A percentile compares a stretch with the other conserved stretches of the same genome.
These are phyloP conservation scores for Xanthoparmelia taractica DNA, from an alignment of 495 filamentous ascomycete species.

Conservation along the genomic window DNA sequence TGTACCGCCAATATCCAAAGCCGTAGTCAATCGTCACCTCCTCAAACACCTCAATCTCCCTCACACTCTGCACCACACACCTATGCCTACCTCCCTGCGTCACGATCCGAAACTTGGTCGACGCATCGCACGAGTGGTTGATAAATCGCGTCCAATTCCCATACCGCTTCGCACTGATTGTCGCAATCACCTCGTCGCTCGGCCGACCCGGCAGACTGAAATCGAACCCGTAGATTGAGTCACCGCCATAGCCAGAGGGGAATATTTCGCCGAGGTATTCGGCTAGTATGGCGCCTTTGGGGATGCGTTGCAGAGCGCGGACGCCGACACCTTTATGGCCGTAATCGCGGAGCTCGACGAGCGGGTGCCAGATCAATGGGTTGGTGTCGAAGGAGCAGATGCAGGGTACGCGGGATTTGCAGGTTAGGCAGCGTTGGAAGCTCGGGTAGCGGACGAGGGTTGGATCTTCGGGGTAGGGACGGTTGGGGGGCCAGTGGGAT, in stretches of 20 bases:
- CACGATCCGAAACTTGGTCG: slow-evolving; percentile 19
- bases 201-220: neutral
- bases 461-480: neutral
- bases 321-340: slow-evolving; percentile 31
- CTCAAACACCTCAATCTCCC: slow-evolving; percentile 32
- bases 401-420: neutral
- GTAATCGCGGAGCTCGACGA: slow-evolving; percentile 34
- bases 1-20: slow-evolving; percentile 25
- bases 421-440: neutral
- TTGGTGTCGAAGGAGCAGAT: neutral
- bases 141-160: slow-evolving; percentile 59
- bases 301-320: slow-evolving; percentile 31
- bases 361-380: slow-evolving; percentile 14
- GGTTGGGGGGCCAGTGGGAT: neutral
- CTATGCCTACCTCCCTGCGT: slow-evolving; percentile 26
- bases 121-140: slow-evolving; percentile 65
- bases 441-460: neutral
- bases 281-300: slow-evolving; percentile 26
- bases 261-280: slow-evolving; percentile 33
- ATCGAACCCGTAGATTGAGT: slow-evolving; percentile 1
- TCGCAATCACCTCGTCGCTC: neutral
- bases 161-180: slow-evolving; percentile 13
- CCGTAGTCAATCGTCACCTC: slow-evolving; percentile 31
- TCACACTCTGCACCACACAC: slow-evolving; percentile 21
- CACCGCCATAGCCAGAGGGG: slow-evolving; percentile 8